phyloP scores from a whole-genome alignment of 768 basidiomycete species.

The Boletus vermiculosoides region DNA sequence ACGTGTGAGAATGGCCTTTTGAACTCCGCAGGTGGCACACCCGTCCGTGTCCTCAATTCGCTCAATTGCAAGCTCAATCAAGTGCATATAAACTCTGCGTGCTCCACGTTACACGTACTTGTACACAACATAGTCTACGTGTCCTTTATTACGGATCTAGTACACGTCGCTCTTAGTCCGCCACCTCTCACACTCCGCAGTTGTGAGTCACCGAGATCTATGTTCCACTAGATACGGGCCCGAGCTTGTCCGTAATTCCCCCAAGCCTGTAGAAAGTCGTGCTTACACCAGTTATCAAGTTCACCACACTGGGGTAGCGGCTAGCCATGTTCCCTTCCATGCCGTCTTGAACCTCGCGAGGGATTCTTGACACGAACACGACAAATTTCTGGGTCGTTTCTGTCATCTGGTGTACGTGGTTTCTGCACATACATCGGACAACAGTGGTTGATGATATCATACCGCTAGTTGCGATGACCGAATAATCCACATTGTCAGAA shows the following conservation, averaged over 20 bases:
- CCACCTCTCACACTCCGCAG: neutral
- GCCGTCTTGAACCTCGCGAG: no score
- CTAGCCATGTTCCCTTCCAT: neutral
- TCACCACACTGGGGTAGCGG: neutral
- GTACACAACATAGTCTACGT: conserved; percentile 18
- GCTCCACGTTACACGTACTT: conserved; percentile 9
- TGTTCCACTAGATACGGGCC: neutral
- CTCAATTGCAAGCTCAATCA: neutral
- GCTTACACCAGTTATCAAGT: neutral
- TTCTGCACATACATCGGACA: neutral
- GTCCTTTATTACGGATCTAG: conserved; percentile 7
- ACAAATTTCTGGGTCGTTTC: neutral
- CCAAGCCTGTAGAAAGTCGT: no score
- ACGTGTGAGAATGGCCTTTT: conserved; percentile 33
- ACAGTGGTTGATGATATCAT: neutral
- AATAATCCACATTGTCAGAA: neutral
- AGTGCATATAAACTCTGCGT: neutral
- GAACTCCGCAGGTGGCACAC: conserved; percentile 34
- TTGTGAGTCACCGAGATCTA: neutral
- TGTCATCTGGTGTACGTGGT: neutral
- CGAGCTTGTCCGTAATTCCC: neutral
- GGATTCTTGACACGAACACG: neutral
- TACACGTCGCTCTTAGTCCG: neutral
- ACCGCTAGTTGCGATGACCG: neutral
- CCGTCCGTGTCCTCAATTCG: neutral